phyloP scores from a whole-genome alignment of 352 stramenopile genomes.

The Pythium volutum region DNA sequence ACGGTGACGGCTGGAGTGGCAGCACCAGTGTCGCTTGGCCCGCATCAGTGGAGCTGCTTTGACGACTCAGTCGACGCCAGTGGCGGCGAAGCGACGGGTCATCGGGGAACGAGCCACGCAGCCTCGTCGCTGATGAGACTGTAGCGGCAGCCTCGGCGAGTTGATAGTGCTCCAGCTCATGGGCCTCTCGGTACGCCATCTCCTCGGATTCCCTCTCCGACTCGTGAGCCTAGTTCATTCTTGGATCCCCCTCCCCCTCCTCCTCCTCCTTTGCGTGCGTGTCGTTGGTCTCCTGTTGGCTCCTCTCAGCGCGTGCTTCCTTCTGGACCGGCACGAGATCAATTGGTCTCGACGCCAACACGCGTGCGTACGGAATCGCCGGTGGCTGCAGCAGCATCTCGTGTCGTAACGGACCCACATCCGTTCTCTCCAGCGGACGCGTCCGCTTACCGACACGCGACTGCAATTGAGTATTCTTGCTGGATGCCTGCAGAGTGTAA shows the following conservation, averaged over 20 bases:
- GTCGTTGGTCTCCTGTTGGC: not conserved
- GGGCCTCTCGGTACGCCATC: constrained; percentile 25
- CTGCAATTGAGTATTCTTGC: constrained; percentile 10
- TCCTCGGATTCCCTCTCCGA: constrained; percentile 20
- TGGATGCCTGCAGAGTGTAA: constrained; percentile 16
- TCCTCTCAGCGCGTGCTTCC: too few species aligned
- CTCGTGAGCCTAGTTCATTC: not conserved
- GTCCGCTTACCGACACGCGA: not conserved
- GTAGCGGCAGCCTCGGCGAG: constrained; percentile 1
- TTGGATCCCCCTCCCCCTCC: not conserved
- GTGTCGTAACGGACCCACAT: not conserved
- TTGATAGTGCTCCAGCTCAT: constrained; percentile 46
- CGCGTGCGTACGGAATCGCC: constrained; percentile 30
- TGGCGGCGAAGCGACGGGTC: constrained; percentile 4
- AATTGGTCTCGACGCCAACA: constrained; percentile 28
- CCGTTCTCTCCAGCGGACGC: not conserved
- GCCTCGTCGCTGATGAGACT: not conserved
- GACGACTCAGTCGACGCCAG: not conserved
- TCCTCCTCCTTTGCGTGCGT: not conserved
- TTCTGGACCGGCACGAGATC: constrained; percentile 23
- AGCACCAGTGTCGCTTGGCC: not conserved
- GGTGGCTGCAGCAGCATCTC: not conserved
- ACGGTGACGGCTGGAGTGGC: too few species aligned
- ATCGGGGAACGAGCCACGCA: constrained; percentile 45
- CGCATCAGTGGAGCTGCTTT: not conserved